These are phyloP conservation scores for Tolypocladium amazonense DNA, from an alignment of 2,329 filamentous ascomycete species.

Conservation along the genomic window DNA sequence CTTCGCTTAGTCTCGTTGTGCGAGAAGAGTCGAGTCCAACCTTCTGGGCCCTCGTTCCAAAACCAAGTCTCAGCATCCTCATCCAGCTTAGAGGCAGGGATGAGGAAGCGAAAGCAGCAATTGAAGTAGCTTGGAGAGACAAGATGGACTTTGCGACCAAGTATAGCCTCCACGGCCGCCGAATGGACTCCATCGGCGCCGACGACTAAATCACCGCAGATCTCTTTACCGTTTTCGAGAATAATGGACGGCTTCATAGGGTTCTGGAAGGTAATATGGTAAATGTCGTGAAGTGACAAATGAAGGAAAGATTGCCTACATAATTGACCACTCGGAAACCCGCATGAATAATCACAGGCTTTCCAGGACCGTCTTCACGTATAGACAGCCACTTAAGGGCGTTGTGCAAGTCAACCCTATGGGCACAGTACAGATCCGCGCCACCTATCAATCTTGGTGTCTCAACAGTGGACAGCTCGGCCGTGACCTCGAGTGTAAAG, in stretches of 20 bases:
- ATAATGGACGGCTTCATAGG: constrained; percentile 14
- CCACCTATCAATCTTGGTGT: constrained; percentile 14
- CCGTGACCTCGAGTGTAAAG: constrained; percentile 12
- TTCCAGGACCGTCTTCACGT: constrained; percentile 11
- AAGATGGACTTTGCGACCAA: constrained; percentile 14
- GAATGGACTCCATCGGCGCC: constrained; percentile 34
- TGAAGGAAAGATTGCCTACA: constrained; percentile 9
- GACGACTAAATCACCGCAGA: constrained; percentile 27
- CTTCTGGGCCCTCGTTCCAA: constrained; percentile 17
- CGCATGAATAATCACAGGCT: constrained; percentile 14
- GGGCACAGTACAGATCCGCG: constrained; percentile 21
- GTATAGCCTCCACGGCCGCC: constrained; percentile 14
- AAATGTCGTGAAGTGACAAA: not conserved
- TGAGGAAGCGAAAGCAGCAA: constrained; percentile 24
- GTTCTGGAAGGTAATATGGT: constrained; percentile 7
- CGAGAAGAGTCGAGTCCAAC: constrained; percentile 13
- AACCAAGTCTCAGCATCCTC: constrained; percentile 18
- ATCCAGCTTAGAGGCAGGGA: constrained; percentile 16
- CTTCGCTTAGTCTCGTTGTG: constrained; percentile 12
- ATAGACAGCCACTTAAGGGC: constrained; percentile 23
- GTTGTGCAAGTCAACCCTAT: constrained; percentile 29
- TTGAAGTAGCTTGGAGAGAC: constrained; percentile 17
- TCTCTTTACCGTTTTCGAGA: constrained; percentile 15
- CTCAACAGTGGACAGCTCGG: constrained; percentile 1
- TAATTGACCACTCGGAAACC: constrained; percentile 13